Base-by-base conservation (phyloP, 768 basidiomycete species). In the Mycena pura region DNA sequence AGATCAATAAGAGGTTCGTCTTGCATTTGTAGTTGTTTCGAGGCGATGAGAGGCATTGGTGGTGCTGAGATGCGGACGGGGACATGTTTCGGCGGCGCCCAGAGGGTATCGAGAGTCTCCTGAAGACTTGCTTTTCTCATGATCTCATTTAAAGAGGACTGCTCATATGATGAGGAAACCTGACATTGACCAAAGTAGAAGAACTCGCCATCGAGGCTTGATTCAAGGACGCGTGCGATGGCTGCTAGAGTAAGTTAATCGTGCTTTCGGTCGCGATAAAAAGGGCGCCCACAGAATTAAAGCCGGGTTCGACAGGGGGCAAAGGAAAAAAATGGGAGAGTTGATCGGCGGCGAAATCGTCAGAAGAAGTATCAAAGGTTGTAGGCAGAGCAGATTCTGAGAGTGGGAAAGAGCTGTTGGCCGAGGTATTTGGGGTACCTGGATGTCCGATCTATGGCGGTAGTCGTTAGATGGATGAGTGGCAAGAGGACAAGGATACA, bases 341-440 rank as follows among this genome's bases (percentile, higher is more conserved):
- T 31, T 62, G 57, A 45, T 41, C 41, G 48, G 57, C 41, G 27
- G 51, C 36, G 40, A 41, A 24, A 36, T 69, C 68, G 21, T 54
- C 66, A 17, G 68, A 62, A 17, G 65, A 62, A 17, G 65, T 28
- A 27, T 77, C 73, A 60, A 75, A 74, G 27, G 60, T 71, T 19
- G 53, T 52, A 8, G 73, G 72, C 34, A 73, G 41, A 31, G 63
- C 65, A 17, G 69, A 69, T 36, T 72, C 69, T 28, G 70, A 70
- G 39, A 73, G 62, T 21, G 67, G 70, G 32, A 73, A 69, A 9
- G 70, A 73, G 34, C 34, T 63, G 40, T 73, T 67, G 49, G 59
- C 60, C 24, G 64, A 64, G 21, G 63, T 50, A 31, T 8, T 13
- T 11, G 49, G 52, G 28, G 34, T 51, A 22, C 49, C 24, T 32